Base-by-base conservation (phyloP, 1,284 basidiomycete genomes). In the Ceratobasidium sp. region DNA sequence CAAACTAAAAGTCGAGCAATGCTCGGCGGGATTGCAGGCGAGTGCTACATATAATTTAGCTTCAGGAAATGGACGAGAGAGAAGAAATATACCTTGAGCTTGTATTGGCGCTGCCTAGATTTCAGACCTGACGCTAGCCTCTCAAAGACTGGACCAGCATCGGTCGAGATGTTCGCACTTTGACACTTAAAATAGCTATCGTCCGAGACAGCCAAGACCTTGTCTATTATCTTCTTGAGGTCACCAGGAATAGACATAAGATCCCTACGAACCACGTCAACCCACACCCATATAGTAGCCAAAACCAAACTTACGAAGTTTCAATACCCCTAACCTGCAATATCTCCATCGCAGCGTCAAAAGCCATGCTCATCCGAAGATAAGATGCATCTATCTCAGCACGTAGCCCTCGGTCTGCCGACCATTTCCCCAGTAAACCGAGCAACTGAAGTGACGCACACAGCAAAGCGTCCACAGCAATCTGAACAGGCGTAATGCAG, bases 1-100 rank as follows among this genome's bases (percentile, higher is more conserved):
- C 96, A 93, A 1, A 99, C 95, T 11, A 99, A 88, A 24, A 99
- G 88, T 65, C 95, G 90, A 14, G 97, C 99, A 36, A 99, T 96
- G 45, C 94, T 92, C 51, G 95, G 94, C 83, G 98, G 96, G 77
- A 96, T 93, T 5, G 57, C 45, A 51, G 53, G 76, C 11, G 60
- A 41, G 29, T 63, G 60, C 60, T 63, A 48, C 1, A n/a, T 33
- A 60, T 22, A 4, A 60, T 44, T 44, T 17, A 11, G 19, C 11
- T 14, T 17, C n/a, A 33, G 31, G 7, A 11, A 17, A 29, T 9
- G 1, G n/a, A 31, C 7, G 56, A 31, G 4, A n/a, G n/a, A n/a
- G n/a, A n/a, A n/a, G 19, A n/a, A 24, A 14, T 7, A 9, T 48
- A 63, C 60, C 41, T 63, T 63, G 60, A 63, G 60, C 41, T 44